phyloP scores from a whole-genome alignment of 495 filamentous ascomycete genomes.

The Polyplosphaeria fusca region DNA sequence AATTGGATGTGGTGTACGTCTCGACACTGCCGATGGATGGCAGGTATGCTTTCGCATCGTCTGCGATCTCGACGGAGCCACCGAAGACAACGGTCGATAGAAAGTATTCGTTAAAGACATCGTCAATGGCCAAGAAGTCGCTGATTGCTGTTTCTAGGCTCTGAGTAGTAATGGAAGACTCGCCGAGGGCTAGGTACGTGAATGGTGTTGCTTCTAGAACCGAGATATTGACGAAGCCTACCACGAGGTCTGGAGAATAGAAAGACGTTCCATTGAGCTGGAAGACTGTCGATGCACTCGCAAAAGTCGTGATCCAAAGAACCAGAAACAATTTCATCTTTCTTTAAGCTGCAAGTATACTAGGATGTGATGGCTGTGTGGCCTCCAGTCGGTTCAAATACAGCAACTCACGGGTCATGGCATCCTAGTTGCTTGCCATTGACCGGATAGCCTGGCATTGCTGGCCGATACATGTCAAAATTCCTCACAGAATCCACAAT shows the following conservation, averaged over 20 bases:
- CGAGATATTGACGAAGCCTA: background rate
- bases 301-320: background rate
- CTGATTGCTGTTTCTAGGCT: background rate
- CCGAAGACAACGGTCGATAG: background rate
- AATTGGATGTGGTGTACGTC: background rate
- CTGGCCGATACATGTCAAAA: background rate
- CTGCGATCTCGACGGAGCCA: background rate
- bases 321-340: background rate
- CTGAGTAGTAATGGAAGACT: background rate
- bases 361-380: background rate
- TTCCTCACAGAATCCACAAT: background rate
- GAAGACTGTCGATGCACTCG: background rate
- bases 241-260: background rate
- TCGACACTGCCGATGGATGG: background rate
- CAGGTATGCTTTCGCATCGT: slow-evolving; percentile 1
- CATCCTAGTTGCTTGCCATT: background rate
- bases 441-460: background rate
- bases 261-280: background rate
- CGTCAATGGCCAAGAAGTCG: background rate
- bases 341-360: background rate
- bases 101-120: background rate
- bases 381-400: background rate
- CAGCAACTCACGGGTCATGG: background rate
- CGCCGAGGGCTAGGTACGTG: background rate
- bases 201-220: background rate